These are phyloP conservation scores for Rhodotorula babjevae DNA, from an alignment of 768 basidiomycete species.

Conservation along the genomic window DNA sequence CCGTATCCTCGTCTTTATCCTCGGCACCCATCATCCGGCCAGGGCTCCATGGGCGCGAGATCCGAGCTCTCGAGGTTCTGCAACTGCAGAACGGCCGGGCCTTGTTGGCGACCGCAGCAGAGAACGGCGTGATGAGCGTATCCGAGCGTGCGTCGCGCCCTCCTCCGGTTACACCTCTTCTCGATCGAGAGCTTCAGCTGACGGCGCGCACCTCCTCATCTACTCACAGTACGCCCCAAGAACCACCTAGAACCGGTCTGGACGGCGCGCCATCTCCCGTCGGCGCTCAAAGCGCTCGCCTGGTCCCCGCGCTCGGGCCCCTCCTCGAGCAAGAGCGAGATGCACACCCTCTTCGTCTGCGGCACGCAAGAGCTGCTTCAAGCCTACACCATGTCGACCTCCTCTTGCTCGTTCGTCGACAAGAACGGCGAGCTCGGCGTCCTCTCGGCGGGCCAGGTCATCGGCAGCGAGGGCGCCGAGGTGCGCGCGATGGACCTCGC, in stretches of 20 bases:
- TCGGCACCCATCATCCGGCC: neutral
- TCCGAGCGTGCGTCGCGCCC: neutral
- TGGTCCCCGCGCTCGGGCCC: neutral
- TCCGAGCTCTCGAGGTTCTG: neutral
- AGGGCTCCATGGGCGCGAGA: conserved; percentile 16
- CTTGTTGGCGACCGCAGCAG: conserved; percentile 13
- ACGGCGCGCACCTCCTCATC: neutral
- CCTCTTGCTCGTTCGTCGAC: neutral
- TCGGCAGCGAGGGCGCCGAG: conserved; percentile 21
- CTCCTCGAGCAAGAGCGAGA: neutral
- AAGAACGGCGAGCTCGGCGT: neutral
- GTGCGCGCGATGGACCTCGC: conserved; percentile 26
- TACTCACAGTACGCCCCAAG: neutral
- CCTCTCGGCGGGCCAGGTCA: neutral
- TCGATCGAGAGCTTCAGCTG: neutral
- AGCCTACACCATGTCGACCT: conserved; percentile 3
- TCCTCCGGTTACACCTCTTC: too few species aligned
- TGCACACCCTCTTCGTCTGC: conserved; percentile 8
- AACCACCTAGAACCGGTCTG: neutral
- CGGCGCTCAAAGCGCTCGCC: conserved; percentile 15
- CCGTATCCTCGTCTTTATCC: too few species aligned
- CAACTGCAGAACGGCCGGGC: neutral
- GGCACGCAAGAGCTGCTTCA: conserved; percentile 12
- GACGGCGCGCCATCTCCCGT: conserved; percentile 11
- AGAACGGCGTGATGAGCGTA: conserved; percentile 20